Percentiles rank a stretch among this genome's conserved stretches.
These are phyloP conservation scores for Podila verticillata DNA, from an alignment of 192 early-diverging fungal genomes.

Conservation along the genomic window DNA sequence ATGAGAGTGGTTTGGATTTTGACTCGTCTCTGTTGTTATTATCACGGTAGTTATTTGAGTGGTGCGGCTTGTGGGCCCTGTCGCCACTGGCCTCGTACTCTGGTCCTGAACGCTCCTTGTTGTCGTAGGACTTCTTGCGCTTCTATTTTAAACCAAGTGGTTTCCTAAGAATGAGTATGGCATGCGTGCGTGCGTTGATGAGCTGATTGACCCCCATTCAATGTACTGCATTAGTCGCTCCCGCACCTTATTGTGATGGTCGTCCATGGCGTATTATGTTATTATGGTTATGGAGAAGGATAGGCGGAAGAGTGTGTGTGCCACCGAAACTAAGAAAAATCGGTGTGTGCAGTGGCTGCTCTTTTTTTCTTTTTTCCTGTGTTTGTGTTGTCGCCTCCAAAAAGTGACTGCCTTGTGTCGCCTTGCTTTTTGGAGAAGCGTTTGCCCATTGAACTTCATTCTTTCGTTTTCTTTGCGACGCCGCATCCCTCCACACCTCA, in stretches of 20 bases:
- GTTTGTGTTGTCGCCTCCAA: neutral
- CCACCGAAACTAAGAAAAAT: neutral
- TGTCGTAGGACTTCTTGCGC: slow-evolving; percentile 53
- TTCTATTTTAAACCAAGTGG: neutral
- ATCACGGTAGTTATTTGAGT: slow-evolving; percentile 4
- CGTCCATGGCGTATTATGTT: neutral
- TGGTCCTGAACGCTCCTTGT: slow-evolving; percentile 55
- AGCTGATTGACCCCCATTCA: neutral
- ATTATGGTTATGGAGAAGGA: neutral
- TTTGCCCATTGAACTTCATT: no score
- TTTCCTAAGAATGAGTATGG: neutral
- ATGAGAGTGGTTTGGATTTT: slow-evolving; percentile 28
- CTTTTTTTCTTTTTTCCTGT: slow-evolving; percentile 7
- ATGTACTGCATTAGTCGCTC: neutral
- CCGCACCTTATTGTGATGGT: slow-evolving; percentile 1
- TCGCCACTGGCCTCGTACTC: slow-evolving; percentile 33
- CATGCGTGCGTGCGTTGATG: neutral
- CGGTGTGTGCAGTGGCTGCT: neutral
- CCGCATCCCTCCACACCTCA: neutral
- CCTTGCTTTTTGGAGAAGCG: neutral
- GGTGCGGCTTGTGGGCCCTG: slow-evolving; percentile 19
- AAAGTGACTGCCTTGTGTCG: neutral
- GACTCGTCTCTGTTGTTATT: slow-evolving; percentile 12
- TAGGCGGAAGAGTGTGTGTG: no score
- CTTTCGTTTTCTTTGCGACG: no score